A percentile compares a stretch with the other conserved stretches of the same genome.
These are phyloP conservation scores for Carallia brachiata DNA, from an alignment of 345 rosid species.

Conservation along the genomic window DNA sequence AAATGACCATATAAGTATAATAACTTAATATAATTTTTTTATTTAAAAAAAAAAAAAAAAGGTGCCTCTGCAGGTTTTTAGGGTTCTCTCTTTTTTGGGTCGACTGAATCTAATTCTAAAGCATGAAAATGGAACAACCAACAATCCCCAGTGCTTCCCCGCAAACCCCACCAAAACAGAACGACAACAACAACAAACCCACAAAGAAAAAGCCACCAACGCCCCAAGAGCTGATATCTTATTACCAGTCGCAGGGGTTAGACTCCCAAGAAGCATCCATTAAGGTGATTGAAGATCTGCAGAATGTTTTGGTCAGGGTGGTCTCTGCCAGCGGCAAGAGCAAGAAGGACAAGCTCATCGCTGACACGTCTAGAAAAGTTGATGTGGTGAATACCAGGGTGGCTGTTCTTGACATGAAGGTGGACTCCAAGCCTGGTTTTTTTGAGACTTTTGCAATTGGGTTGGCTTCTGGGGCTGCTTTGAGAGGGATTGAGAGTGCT, in stretches of 20 bases:
- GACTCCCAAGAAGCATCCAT: constrained; percentile 69
- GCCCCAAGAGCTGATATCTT: constrained; percentile 71
- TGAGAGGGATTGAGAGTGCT: constrained; percentile 47
- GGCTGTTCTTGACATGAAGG: constrained; percentile 69
- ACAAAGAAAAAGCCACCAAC: constrained; percentile 46
- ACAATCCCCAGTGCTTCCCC: constrained; percentile 29
- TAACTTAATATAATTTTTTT: too few species aligned
- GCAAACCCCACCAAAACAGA: constrained; percentile 20
- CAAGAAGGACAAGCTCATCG: constrained; percentile 41
- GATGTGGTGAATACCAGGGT: constrained; percentile 56
- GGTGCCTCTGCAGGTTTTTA: too few species aligned
- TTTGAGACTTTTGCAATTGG: constrained; percentile 59
- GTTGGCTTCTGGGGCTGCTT: constrained; percentile 66
- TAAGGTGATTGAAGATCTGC: constrained; percentile 84
- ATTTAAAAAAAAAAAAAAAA: too few species aligned
- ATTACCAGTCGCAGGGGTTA: constrained; percentile 70
- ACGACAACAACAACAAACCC: constrained; percentile 13
- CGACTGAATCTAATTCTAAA: too few species aligned
- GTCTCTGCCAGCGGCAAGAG: constrained; percentile 41
- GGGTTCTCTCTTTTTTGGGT: too few species aligned
- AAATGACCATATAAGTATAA: too few species aligned
- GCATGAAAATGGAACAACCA: constrained; percentile 40
- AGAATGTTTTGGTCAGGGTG: constrained; percentile 58
- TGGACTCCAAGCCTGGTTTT: constrained; percentile 82
- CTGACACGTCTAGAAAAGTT: constrained; percentile 56